These are phyloP conservation scores for Candolleomyces aberdarensis DNA, from an alignment of 768 basidiomycete species.

Conservation along the genomic window DNA sequence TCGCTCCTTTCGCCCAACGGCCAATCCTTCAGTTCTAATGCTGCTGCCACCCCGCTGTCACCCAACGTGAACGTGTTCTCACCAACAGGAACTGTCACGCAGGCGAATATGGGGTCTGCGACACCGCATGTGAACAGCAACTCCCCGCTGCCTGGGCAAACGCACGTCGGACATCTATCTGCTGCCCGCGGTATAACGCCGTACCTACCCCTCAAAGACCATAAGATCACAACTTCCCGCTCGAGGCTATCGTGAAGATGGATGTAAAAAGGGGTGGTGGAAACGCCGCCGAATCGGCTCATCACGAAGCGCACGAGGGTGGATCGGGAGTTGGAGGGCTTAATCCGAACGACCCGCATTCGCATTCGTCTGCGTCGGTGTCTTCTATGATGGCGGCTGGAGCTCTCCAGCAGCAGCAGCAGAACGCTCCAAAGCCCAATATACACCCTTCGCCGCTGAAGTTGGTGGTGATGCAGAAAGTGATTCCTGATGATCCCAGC, in stretches of 20 bases:
- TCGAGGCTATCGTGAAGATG: constrained; percentile 40
- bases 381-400: neutral
- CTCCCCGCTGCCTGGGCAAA: neutral
- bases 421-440: constrained; percentile 14
- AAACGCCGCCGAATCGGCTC: neutral
- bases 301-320: neutral
- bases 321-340: neutral
- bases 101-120: neutral
- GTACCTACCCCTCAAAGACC: constrained; percentile 59
- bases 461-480: constrained; percentile 62
- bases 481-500: constrained; percentile 51
- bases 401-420: neutral
- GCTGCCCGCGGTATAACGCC: constrained; percentile 56
- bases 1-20: constrained; percentile 7
- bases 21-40: constrained; percentile 9
- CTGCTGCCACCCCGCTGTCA: neutral
- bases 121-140: neutral
- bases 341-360: constrained; percentile 1
- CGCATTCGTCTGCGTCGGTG: neutral
- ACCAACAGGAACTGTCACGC: constrained; percentile 8
- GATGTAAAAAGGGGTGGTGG: constrained; percentile 3
- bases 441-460: constrained; percentile 63
- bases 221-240: constrained; percentile 52
- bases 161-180: neutral
- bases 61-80: neutral